Base-by-base conservation (phyloP, 495 filamentous ascomycete genomes). In the Xylaria longipes region DNA sequence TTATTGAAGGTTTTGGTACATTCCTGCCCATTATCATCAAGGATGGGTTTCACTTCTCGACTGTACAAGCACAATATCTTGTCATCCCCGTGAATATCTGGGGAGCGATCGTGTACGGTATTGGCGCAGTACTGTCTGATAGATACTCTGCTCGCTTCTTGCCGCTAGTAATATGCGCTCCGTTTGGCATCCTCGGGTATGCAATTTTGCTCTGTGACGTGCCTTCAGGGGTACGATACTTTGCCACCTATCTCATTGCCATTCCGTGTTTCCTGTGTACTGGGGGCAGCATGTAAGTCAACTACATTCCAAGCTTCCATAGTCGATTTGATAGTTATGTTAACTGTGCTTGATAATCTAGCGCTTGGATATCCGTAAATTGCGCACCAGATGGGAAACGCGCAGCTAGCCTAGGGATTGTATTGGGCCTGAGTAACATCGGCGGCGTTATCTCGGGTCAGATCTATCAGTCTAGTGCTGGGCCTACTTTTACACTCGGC, bases 21-120 rank as follows among this genome's bases (percentile, higher is more conserved):
- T 94, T 94, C 74, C 82, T 93, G 2, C 91, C 91, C 0, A 93
- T 90, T 25, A 93, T 94, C 68, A 91, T 94, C 77, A 81, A 91
- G 62, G 84, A 84, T 12, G 90, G 90, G 3, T 91, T 93, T 88
- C 75, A 82, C 29, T 92, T 88, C 83, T 82, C 85, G 1, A 83
- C 82, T 7, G 83, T 89, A 2, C 78, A 91, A 54, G 85, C 90
- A 14, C 91, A 94, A 77, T 89, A 90, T 41, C 84, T 93, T 33
- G 92, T 90, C 2, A 91, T 94, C 48, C 91, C 91, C 2, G 91
- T 90, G 74, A 93, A 92, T 70, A 81, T 84, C 46, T 79, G 92
- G 52, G 91, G 90, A 1, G 89, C 89, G 0, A 82, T 91, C 43
- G 84, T 84, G 0, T 93, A 91, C 71, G 82, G 91, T 39, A 60